Base-by-base conservation (phyloP, 495 filamentous ascomycete species). In the Rhypophila decipiens region DNA sequence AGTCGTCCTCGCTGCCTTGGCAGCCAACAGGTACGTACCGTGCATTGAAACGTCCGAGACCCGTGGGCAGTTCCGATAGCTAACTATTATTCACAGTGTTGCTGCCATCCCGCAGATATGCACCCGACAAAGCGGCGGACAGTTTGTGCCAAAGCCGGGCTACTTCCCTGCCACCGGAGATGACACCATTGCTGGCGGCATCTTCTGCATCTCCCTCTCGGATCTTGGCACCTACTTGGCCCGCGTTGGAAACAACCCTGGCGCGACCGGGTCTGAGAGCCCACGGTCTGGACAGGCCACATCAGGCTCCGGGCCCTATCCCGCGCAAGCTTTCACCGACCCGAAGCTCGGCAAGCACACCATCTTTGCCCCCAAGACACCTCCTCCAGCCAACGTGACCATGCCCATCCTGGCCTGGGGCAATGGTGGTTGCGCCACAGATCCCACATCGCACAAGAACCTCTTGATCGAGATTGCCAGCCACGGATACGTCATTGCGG, bases 401-500 rank as follows among this genome's bases (percentile, higher is more conserved):
- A 19, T 72, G 47, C 51, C 42, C 12, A 34, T 65, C 44, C 38
- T 67, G 41, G 47, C 66, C 11, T 66, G 55, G 55, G 60, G 58
- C 38, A 61, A 66, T 49, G 63, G 63, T 34, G 63, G 55, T 24
- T 66, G 63, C 53, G 41, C 29, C 15, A 52, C 55, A n/a, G 46
- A 58, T 29, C 52, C 53, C 19, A 43, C 44, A 2, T n/a, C 42
- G 13, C 35, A 55, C 17, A 23, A 36, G 17, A 47, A 51, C 22
- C 44, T 60, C 24, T 51, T 67, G 22, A 39, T 47, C 33, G 39
- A 65, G 33, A 38, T 62, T 12, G 59, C 59, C 38, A 53, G 52
- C 34, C 52, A 65, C 48, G 61, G 63, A 12, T 54, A 60, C 42
- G 43, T 67, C 17, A 58, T 59, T 23, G 61, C 64, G 27, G 59